Percentiles rank a stretch among this genome's conserved stretches.
These are phyloP conservation scores for Neurospora crassa DNA, from an alignment of 2,329 filamentous ascomycete genomes.

Conservation along the genomic window DNA sequence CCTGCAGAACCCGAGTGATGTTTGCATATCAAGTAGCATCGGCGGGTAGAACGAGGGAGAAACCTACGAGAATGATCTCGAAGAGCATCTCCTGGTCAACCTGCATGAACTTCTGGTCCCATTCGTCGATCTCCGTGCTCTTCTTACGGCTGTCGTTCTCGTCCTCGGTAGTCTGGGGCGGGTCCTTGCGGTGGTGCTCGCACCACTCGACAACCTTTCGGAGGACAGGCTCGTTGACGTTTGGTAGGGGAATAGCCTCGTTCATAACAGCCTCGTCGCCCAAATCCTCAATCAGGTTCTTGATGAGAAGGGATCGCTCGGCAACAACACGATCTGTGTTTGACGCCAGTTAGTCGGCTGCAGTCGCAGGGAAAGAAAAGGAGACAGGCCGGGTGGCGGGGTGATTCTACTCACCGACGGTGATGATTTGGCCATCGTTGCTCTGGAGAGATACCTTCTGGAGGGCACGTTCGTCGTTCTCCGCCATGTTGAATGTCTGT, in stretches of 20 bases:
- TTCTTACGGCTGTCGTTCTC: constrained; percentile 94
- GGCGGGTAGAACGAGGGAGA: neutral
- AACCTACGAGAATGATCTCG: constrained; percentile 87
- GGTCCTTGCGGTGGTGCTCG: constrained; percentile 85
- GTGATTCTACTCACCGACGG: constrained; percentile 32
- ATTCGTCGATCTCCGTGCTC: constrained; percentile 98
- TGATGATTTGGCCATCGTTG: constrained; percentile 39
- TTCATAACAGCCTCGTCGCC: constrained; percentile 49
- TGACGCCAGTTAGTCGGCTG: constrained; percentile 7
- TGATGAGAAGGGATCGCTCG: constrained; percentile 89
- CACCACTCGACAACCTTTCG: constrained; percentile 99
- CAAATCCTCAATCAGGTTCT: constrained; percentile 95
- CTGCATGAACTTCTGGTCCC: constrained; percentile 99
- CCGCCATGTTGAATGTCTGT: constrained; percentile 20
- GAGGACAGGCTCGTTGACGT: constrained; percentile 87
- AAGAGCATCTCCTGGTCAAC: constrained; percentile 99
- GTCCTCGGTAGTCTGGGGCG: constrained; percentile 71
- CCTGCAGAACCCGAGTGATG: neutral
- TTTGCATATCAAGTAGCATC: neutral
- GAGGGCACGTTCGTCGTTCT: constrained; percentile 16
- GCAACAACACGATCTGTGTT: constrained; percentile 66
- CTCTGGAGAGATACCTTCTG: constrained; percentile 40
- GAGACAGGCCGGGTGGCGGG: constrained; percentile 2
- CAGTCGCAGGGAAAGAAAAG: neutral
- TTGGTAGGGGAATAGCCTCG: constrained; percentile 80